Evolutionary conservation across 2,329 filamentous ascomycete genomes (phyloP), one percentile per base, ranked within the genome.

Genomic region (Hypoxylon sp.): DNA sequence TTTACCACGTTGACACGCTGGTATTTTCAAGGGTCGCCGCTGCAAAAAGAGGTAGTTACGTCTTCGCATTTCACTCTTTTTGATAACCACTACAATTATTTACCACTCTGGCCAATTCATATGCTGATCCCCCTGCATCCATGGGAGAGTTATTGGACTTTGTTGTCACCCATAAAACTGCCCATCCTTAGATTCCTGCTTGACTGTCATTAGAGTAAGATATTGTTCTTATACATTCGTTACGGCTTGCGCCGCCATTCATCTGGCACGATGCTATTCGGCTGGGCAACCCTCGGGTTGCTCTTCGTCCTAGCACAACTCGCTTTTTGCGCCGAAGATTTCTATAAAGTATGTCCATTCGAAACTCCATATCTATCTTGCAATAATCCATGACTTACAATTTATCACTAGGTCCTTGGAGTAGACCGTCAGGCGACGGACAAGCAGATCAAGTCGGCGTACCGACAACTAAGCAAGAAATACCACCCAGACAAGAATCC

Each of bases 401-500:
- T 59, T 34, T 72, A 21, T 23, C 23, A 7, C 10, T 55, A 97
- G 89, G 82, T 97, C 64, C 88, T 99, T 25, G 93, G 92, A 60
- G 82, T 99, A 70, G 87, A 91, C 76, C 93, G 89, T 76, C 85
- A 90, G 66, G 95, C 95, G 14, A 90, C 89, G 50, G 94, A 97
- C 59, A 90, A 90, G 76, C 91, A 98, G 75, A 91, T 99, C 78
- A 99, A 99, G 81, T 92, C 92, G 49, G 94, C 96, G 21, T 99
- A 99, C 81, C 89, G 94, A 66, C 90, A 89, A 66, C 85, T 99
- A 10, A 97, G 93, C 83, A 98, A 98, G 81, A 97, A 97, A 79
- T 98, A 88, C 80, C 96, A 99, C 78, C 96, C 96, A 2, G 96
- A 99, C 81, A 99, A 99, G 87, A 98, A 98, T 75, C 94, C 95